These are phyloP conservation scores for Sanghuangporus weigelae DNA, from an alignment of 1,284 basidiomycete genomes.

Conservation along the genomic window DNA sequence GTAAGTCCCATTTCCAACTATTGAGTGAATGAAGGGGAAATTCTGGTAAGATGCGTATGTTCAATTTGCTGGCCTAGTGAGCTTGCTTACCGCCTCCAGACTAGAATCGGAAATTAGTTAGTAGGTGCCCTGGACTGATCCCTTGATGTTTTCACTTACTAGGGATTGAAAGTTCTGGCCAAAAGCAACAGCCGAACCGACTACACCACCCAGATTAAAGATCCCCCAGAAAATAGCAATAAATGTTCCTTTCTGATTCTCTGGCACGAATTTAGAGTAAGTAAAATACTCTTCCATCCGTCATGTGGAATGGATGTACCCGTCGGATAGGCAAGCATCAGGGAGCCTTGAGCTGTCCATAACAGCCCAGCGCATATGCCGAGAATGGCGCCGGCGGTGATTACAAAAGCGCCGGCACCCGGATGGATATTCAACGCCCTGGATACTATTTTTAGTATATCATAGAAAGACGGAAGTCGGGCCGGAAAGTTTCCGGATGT, in stretches of 20 bases:
- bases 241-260: slow-evolving; percentile 34
- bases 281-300: not conserved
- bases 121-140: not conserved
- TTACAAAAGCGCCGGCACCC: slow-evolving; percentile 37
- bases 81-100: slow-evolving; percentile 4
- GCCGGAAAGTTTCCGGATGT: not conserved
- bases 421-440: slow-evolving; percentile 24
- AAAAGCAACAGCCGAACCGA: slow-evolving; percentile 56
- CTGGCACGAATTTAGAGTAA: slow-evolving; percentile 15
- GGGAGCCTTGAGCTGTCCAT: slow-evolving; percentile 52
- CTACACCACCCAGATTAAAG: slow-evolving; percentile 62
- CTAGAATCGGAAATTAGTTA: not conserved
- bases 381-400: slow-evolving; percentile 50
- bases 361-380: slow-evolving; percentile 55
- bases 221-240: slow-evolving; percentile 62
- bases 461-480: not conserved
- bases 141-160: slow-evolving; percentile 22
- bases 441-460: not conserved
- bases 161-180: slow-evolving; percentile 44
- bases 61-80: not conserved
- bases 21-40: not conserved
- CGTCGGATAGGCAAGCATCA: slow-evolving; percentile 48
- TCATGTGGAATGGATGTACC: slow-evolving; percentile 33
- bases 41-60: not conserved
- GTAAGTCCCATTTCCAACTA: slow-evolving; percentile 30